A percentile compares a stretch with the other conserved stretches of the same genome.
Conservation (phyloP, 805 yeast species). For the Candida krabiensis region DNA sequence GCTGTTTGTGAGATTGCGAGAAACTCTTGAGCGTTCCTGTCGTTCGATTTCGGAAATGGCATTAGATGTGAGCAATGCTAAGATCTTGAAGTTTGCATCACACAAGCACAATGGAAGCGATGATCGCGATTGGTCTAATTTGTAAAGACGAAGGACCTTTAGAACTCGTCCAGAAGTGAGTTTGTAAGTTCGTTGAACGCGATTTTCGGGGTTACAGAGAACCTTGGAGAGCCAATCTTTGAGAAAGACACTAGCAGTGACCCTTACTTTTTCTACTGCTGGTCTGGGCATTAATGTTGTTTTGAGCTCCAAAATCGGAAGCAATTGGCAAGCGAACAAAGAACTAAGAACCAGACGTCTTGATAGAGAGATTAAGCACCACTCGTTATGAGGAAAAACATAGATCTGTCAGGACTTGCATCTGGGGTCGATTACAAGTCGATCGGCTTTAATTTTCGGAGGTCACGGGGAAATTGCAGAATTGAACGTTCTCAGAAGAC, state of each 20-base stretch:
- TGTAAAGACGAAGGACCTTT: slow-evolving; percentile 15
- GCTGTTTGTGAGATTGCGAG: slow-evolving; percentile 14
- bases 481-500: neutral
- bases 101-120: slow-evolving; percentile 17
- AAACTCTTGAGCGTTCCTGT: slow-evolving; percentile 18
- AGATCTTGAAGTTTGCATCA: slow-evolving; percentile 18
- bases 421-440: no score
- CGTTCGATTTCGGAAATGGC: slow-evolving; percentile 20
- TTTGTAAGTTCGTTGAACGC: neutral
- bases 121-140: slow-evolving; percentile 1
- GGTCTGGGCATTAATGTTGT: slow-evolving; percentile 12
- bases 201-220: slow-evolving; percentile 5
- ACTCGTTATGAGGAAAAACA: no score
- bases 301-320: no score
- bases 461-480: no score
- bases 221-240: slow-evolving; percentile 14
- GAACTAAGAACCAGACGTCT: no score
- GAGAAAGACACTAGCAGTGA: slow-evolving; percentile 9
- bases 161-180: slow-evolving; percentile 6
- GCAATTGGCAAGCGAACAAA: no score
- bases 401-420: no score
- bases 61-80: slow-evolving; percentile 12
- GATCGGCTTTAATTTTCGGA: no score
- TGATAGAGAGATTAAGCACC: no score
- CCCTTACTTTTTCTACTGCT: slow-evolving; percentile 4